Base-by-base conservation (phyloP, 192 early-diverging fungal genomes). In the Backusella tarrabulga region DNA sequence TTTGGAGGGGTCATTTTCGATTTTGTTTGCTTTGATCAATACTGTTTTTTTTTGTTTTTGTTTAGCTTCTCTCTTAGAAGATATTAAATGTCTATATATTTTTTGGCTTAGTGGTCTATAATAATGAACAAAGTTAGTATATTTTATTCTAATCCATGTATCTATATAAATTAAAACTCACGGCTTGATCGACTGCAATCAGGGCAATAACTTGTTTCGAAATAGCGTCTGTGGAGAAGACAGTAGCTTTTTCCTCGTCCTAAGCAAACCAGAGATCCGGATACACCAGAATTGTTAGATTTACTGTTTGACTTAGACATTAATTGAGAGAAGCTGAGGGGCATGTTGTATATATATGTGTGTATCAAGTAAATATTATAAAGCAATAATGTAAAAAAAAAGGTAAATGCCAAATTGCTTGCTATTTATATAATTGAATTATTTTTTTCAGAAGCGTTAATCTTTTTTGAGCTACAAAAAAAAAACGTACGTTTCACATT, bases 181-280 rank as follows among this genome's bases (percentile, higher is more conserved):
- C 77, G 23, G 23, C 72, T 74, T 32, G 50, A 23, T 34, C 77
- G 72, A 29, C 72, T 73, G 70, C 78, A 79, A 50, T 79, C 80
- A 42, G 80, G 80, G 50, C 80, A 81, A 76, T 68, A 81, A 15
- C 76, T 77, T 32, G 80, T 81, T 67, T 81, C 80, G 71, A 77
- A 81, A 54, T 81, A 81, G 34, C 80, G 72, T 34, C 80, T 50
- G 66, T 81, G 80, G 9, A 81, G 42, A 26, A 81, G 68, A 63
- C 80, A 81, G 23, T 81, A 81, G 67, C 72, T 81, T 35, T 81
- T 81, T 42, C 80, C 75, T 23, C 77, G 72, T 19, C 52, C 68
- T 29, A 23, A 41, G 38, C 77, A 79, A 11, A 67, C 67, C 14
- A 68, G 21, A 41, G 74, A 17, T 72, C 41, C 42, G 11, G 21